These are phyloP conservation scores for Aspergillus pseudoterreus DNA, from an alignment of 2,329 filamentous ascomycete species.

Conservation along the genomic window DNA sequence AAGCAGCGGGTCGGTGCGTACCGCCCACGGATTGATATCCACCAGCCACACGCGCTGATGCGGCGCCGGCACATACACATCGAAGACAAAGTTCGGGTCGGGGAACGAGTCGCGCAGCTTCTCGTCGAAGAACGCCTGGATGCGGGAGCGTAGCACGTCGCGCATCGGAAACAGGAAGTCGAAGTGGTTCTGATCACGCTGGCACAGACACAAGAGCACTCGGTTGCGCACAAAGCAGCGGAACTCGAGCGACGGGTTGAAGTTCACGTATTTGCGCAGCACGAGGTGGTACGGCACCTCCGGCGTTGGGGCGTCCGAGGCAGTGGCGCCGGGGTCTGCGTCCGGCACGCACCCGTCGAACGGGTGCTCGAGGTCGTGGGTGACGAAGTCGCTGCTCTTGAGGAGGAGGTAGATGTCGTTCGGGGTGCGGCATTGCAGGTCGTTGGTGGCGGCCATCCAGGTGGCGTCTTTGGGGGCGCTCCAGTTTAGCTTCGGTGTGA, in stretches of 20 bases:
- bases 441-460: constrained; percentile 85
- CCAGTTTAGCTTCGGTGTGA: constrained; percentile 95
- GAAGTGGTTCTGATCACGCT: constrained; percentile 88
- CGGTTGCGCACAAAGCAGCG: constrained; percentile 88
- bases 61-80: constrained; percentile 80
- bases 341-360: constrained; percentile 69
- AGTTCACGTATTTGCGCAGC: constrained; percentile 79
- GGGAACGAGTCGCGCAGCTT: constrained; percentile 74
- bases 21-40: constrained; percentile 94
- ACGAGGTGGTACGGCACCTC: constrained; percentile 74
- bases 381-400: constrained; percentile 92
- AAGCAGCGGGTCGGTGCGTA: constrained; percentile 79
- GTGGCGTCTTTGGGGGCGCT: constrained; percentile 93
- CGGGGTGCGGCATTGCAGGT: constrained; percentile 80
- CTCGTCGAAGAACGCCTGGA: constrained; percentile 72
- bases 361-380: constrained; percentile 88
- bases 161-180: constrained; percentile 71
- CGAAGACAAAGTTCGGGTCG: constrained; percentile 80
- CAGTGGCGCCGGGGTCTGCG: constrained; percentile 8
- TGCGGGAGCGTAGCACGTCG: constrained; percentile 62
- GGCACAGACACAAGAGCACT: constrained; percentile 75
- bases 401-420: constrained; percentile 92
- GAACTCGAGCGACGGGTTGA: constrained; percentile 91
- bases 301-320: constrained; percentile 17
- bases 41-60: constrained; percentile 78